Evolutionary conservation across 1,139 yeast species (phyloP).

Genomic region (Geotrichum australiense): DNA sequence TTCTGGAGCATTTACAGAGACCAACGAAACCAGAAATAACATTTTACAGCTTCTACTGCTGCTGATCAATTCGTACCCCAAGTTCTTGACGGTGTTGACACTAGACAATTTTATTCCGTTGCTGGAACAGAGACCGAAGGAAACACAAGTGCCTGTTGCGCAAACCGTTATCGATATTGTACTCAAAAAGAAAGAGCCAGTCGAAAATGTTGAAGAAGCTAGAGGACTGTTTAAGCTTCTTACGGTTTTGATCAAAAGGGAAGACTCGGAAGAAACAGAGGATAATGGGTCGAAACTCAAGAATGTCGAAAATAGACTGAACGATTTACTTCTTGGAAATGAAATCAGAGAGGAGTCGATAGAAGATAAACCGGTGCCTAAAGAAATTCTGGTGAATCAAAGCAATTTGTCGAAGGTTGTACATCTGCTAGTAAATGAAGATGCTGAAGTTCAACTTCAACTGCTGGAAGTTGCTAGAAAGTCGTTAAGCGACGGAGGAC

Average conservation of each 20-base stretch:
- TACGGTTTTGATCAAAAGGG: background rate
- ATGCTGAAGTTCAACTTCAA: conserved; percentile 48
- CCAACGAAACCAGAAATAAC: conserved; percentile 31
- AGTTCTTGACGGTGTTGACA: conserved; percentile 29
- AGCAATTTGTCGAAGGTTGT: conserved; percentile 66
- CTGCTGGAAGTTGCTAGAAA: conserved; percentile 51
- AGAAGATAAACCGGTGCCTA: conserved; percentile 24
- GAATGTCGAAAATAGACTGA: background rate
- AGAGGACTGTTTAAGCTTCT: conserved; percentile 31
- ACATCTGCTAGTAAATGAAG: conserved; percentile 49
- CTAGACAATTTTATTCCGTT: conserved; percentile 34
- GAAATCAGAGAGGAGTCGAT: conserved; percentile 11
- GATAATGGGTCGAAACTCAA: background rate
- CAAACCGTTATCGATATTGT: conserved; percentile 19
- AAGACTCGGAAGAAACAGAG: conserved; percentile 18
- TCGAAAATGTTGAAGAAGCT: conserved; percentile 32
- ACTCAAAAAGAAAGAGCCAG: conserved; percentile 14
- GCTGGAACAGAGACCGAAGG: conserved; percentile 34
- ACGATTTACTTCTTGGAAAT: conserved; percentile 10
- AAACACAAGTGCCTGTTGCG: conserved; percentile 36
- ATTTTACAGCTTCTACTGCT: conserved; percentile 51
- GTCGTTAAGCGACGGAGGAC: conserved; percentile 48
- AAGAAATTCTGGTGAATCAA: conserved; percentile 43
- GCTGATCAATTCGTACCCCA: conserved; percentile 42
- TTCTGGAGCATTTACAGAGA: conserved; percentile 33